Evolutionary conservation across 257 asterid genomes (phyloP).

Genomic region (Ajuga chamaepitys): DNA sequence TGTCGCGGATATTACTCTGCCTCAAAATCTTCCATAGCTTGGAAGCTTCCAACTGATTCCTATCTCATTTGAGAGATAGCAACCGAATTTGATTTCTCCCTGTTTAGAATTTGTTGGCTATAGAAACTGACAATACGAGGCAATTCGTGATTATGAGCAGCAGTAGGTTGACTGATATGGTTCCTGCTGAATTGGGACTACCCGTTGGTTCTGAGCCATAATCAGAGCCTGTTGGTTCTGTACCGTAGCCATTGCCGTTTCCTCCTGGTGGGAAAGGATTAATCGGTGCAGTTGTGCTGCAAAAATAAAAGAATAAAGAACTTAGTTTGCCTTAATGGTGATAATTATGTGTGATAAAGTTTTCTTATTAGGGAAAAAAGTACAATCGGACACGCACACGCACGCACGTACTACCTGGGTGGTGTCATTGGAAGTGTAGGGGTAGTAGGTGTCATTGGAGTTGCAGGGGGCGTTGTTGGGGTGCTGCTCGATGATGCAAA

Average conservation of each 20-base stretch:
- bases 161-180: conserved; percentile 29
- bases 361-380: too few species aligned
- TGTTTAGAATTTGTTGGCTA: conserved; percentile 43
- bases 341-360: background rate
- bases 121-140: conserved; percentile 28
- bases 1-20: conserved; percentile 27
- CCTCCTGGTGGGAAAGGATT: conserved; percentile 56
- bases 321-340: background rate
- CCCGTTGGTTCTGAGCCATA: conserved; percentile 71
- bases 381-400: too few species aligned
- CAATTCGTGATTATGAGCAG: conserved; percentile 27
- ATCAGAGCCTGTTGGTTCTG: conserved; percentile 50
- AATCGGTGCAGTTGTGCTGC: conserved; percentile 64
- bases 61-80: conserved; percentile 32
- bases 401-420: conserved; percentile 59
- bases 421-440: conserved; percentile 39
- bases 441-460: conserved; percentile 16
- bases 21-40: conserved; percentile 35
- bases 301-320: conserved; percentile 7
- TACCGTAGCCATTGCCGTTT: conserved; percentile 30
- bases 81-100: conserved; percentile 20
- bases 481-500: conserved; percentile 45
- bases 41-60: conserved; percentile 30
- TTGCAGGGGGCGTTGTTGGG: conserved; percentile 37
- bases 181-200: conserved; percentile 54